Base-by-base conservation (phyloP, 208 protist genomes). In the Trichomonas gallinae region DNA sequence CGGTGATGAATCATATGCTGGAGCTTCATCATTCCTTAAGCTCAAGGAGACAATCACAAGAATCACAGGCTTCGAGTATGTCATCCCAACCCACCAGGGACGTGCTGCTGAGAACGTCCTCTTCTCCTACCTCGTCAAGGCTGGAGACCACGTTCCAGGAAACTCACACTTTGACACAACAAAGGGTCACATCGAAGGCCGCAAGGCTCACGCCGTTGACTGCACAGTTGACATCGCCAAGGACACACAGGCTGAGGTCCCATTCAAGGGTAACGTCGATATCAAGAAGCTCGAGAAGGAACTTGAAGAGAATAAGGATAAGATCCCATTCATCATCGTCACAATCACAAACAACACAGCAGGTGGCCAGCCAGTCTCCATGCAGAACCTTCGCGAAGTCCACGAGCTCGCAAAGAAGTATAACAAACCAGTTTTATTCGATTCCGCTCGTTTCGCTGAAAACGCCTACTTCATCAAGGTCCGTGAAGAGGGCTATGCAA, bases 151-250 rank as follows among this genome's bases (percentile, higher is more conserved):
- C 36, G 81, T 45, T 36, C 44, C 85, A 63, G 96, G 82, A 23
- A 96, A 96, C 63, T 63, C 96, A 11, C 85, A 93, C 42, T 96
- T 96, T 17, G 96, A 96, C 49, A 96, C 96, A 44, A 96, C 96
- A 63, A 87, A 91, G 34, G 96, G 82, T 31, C 82, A 96, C 36
- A 91, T 91, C 21, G 96, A 96, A 91, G 8, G 38, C 17, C 82
- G 82, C 40, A 51, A 91, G 6, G 96, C 96, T 2, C 23, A 11
- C 17, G 82, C 82, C 31, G 0, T 96, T 42, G 96, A 96, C 49
- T 91, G 82, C 82, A 87, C 96, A 44, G 45, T 93, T 38, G 87
- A 93, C 44, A 31, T 48, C 42, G 87, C 51, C 96, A 96, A 63
- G 46, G n/a, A 87, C 40, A 63, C 96, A 63, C 82, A 96, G 34